Evolutionary conservation across 257 asterid species (phyloP).

Genomic region (Primulina huaijiensis): DNA sequence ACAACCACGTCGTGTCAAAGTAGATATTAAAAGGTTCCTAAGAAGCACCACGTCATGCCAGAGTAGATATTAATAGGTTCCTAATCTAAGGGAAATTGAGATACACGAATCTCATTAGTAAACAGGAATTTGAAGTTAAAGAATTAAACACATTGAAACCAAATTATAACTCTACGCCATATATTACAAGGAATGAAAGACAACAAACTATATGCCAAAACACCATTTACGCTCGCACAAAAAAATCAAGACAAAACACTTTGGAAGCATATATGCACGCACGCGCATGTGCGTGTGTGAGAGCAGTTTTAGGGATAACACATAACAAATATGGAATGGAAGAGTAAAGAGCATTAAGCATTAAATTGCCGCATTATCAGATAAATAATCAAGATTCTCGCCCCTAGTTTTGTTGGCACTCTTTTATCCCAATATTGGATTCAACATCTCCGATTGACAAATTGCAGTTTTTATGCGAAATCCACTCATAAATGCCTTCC

Average conservation of each 20-base stretch:
- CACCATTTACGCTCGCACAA: no score
- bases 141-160: conserved; percentile 8
- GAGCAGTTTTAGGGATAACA: neutral
- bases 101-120: neutral
- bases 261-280: no score
- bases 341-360: neutral
- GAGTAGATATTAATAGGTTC: conserved; percentile 1
- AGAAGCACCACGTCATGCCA: neutral
- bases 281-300: neutral
- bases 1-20: conserved; percentile 5
- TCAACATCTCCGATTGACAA: neutral
- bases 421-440: neutral
- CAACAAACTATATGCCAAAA: neutral
- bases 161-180: conserved; percentile 1
- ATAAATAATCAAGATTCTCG: neutral
- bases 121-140: conserved; percentile 3
- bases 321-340: neutral
- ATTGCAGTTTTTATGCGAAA: neutral
- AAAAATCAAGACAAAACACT: no score
- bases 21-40: neutral
- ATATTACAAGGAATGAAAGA: neutral
- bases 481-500: neutral
- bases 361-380: neutral
- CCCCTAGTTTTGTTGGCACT: neutral
- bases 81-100: conserved; percentile 10